phyloP scores from a whole-genome alignment of 1,284 basidiomycete genomes.

The Cerioporus squamosus region DNA sequence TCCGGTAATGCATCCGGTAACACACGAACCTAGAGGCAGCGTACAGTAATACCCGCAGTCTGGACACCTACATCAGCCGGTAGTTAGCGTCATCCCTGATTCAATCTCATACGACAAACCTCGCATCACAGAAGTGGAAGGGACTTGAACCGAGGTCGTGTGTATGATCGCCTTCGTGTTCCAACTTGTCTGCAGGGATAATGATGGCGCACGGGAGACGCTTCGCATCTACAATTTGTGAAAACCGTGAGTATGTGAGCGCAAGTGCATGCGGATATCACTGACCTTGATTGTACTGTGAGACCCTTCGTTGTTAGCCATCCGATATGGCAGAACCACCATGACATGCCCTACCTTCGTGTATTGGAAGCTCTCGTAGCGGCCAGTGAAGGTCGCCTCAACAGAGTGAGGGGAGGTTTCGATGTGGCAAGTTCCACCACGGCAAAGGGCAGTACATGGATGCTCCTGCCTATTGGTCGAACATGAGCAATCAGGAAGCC shows the following conservation, averaged over 20 bases:
- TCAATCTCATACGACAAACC: conserved; percentile 19
- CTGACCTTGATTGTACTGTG: background rate
- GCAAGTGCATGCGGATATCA: background rate
- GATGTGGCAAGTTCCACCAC: conserved; percentile 59
- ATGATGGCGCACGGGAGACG: conserved; percentile 50
- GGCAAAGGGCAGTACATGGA: conserved; percentile 47
- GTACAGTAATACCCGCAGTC: conserved; percentile 65
- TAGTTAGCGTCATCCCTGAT: conserved; percentile 24
- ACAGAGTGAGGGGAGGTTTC: conserved; percentile 60
- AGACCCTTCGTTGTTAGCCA: conserved; percentile 40
- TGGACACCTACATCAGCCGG: conserved; percentile 44
- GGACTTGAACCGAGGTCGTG: conserved; percentile 44
- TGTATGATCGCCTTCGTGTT: conserved; percentile 50
- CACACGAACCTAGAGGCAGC: conserved; percentile 37
- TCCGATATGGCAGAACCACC: background rate
- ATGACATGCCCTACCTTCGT: conserved; percentile 42
- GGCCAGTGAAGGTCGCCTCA: conserved; percentile 56
- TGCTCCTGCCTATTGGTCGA: conserved; percentile 48
- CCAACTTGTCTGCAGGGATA: conserved; percentile 45
- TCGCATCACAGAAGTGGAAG: conserved; percentile 49
- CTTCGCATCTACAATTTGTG: conserved; percentile 42
- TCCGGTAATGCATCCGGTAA: background rate
- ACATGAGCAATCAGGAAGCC: background rate
- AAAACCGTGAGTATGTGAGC: background rate
- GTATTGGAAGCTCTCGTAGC: conserved; percentile 50